A percentile compares a stretch with the other conserved stretches of the same genome.
Evolutionary conservation across 768 basidiomycete species (phyloP).

Genomic region (Brasilioporus rufonigricans): DNA sequence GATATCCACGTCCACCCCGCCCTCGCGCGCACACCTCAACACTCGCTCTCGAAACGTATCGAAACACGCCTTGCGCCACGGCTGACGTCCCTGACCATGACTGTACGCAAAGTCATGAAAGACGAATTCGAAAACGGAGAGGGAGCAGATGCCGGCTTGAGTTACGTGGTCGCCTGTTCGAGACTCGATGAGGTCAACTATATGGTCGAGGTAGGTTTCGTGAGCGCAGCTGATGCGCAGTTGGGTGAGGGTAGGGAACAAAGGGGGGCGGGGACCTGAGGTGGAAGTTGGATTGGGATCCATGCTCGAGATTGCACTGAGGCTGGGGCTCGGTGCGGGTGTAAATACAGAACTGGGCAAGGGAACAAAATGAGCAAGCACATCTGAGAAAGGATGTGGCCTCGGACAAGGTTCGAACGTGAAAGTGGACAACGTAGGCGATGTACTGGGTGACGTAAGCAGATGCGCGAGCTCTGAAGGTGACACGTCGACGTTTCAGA

Average conservation of each 20-base stretch:
- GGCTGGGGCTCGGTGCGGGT: background rate
- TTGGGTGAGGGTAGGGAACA: conserved; percentile 16
- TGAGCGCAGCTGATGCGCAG: conserved; percentile 24
- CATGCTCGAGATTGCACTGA: background rate
- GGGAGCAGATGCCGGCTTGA: conserved; percentile 6
- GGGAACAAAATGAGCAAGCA: conserved; percentile 14
- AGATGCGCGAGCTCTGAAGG: conserved; percentile 18
- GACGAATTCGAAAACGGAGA: conserved; percentile 20
- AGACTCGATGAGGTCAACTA: conserved; percentile 18
- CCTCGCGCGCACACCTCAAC: conserved; percentile 20
- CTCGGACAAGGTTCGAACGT: conserved; percentile 26
- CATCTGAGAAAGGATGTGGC: conserved; percentile 12
- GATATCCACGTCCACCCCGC: conserved; percentile 24
- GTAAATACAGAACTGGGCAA: background rate
- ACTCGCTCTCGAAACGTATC: conserved; percentile 21
- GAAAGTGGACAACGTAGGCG: conserved; percentile 17
- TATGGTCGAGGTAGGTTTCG: conserved; percentile 14
- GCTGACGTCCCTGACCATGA: conserved; percentile 5
- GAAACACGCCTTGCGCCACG: conserved; percentile 17
- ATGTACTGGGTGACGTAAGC: conserved; percentile 17
- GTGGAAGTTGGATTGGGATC: background rate
- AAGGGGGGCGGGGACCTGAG: background rate
- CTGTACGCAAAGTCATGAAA: conserved; percentile 23
- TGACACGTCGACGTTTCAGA: conserved; percentile 23
- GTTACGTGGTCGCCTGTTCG: conserved; percentile 15